phyloP scores from a whole-genome alignment of 208 protist species.

The Acanthamoeba rhysodes region DNA sequence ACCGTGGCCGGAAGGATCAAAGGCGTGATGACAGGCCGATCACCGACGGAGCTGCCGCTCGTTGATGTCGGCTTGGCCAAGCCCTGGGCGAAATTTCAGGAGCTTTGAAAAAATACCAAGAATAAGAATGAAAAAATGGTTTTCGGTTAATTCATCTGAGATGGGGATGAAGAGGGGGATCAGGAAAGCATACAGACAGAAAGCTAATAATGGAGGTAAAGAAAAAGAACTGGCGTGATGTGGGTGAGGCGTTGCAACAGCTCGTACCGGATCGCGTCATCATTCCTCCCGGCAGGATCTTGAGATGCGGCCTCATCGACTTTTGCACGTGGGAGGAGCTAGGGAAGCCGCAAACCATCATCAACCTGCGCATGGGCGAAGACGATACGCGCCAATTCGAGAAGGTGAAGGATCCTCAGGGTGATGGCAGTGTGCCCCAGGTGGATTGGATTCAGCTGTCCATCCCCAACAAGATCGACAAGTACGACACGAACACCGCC shows the following conservation, averaged over 20 bases:
- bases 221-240: conserved; percentile 57
- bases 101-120: no score
- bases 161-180: not conserved
- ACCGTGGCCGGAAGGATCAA: no score
- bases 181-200: no score
- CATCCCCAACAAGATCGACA: conserved; percentile 58
- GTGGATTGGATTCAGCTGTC: not conserved
- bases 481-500: conserved; percentile 36
- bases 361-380: conserved; percentile 57
- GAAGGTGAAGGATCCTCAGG: conserved; percentile 12
- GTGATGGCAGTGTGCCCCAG: not conserved
- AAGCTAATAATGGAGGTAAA: no score
- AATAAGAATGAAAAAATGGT: no score
- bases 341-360: conserved; percentile 17
- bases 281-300: not conserved
- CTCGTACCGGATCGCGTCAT: not conserved
- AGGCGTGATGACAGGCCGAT: no score
- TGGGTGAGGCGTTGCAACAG: not conserved
- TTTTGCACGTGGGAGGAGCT: conserved; percentile 59
- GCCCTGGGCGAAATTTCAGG: not conserved
- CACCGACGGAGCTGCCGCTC: no score
- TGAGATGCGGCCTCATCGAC: conserved; percentile 42
- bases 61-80: not conserved
- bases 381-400: conserved; percentile 48
- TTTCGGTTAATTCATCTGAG: not conserved